These are phyloP conservation scores for Suhomyces wounanorum DNA, from an alignment of 1,139 yeast species.

Conservation along the genomic window DNA sequence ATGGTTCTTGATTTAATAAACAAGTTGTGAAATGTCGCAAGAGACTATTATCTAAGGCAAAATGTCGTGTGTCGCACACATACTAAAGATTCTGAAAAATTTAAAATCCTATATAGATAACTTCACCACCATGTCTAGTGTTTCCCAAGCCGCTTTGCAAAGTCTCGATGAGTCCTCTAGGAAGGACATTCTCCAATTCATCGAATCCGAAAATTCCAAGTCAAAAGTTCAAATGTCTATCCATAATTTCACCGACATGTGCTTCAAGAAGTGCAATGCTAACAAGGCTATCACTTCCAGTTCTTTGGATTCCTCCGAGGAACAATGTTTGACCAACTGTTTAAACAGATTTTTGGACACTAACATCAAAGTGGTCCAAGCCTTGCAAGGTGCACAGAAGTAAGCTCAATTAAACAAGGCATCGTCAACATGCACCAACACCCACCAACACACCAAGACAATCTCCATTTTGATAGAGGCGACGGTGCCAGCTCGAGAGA, in stretches of 20 bases:
- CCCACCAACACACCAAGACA: background rate
- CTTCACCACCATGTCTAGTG: constrained; percentile 49
- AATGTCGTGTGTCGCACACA: constrained; percentile 5
- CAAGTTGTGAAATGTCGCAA: constrained; percentile 7
- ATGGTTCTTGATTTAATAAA: background rate
- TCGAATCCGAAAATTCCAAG: constrained; percentile 83
- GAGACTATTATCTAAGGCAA: background rate
- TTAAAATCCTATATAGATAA: background rate
- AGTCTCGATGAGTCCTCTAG: constrained; percentile 70
- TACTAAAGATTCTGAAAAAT: constrained; percentile 2
- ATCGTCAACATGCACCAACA: background rate
- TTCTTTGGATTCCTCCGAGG: constrained; percentile 59
- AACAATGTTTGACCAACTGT: constrained; percentile 75
- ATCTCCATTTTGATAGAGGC: constrained; percentile 2
- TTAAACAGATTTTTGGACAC: constrained; percentile 85
- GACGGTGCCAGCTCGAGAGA: background rate
- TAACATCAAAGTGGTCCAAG: constrained; percentile 79
- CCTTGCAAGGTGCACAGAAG: constrained; percentile 39
- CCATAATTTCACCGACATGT: constrained; percentile 84
- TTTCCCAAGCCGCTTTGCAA: constrained; percentile 62
- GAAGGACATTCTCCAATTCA: constrained; percentile 71
- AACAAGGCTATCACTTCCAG: constrained; percentile 50
- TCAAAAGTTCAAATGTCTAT: constrained; percentile 86
- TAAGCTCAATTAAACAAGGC: constrained; percentile 6
- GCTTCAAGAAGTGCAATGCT: constrained; percentile 83